These are phyloP conservation scores for Drechslerella stenobrocha DNA, from an alignment of 2,329 filamentous ascomycete species.

Conservation along the genomic window DNA sequence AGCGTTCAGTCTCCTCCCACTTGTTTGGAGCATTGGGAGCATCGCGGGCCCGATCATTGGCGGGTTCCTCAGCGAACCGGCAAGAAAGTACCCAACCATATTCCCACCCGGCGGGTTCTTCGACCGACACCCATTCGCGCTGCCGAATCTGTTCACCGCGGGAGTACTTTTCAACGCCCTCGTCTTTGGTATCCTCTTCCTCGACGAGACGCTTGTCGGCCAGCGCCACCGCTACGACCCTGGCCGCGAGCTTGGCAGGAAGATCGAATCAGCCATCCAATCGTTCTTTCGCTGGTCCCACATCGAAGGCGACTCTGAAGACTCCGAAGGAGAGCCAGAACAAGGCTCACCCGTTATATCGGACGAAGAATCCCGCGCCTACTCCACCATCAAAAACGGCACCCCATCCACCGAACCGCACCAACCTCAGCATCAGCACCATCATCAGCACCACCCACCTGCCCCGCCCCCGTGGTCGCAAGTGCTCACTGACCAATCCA, in stretches of 20 bases:
- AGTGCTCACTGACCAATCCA: constrained; percentile 74
- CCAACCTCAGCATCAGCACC: constrained; percentile 43
- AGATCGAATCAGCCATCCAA: constrained; percentile 60
- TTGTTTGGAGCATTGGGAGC: constrained; percentile 83
- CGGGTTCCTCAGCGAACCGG: constrained; percentile 80
- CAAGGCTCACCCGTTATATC: constrained; percentile 51
- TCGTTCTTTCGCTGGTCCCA: constrained; percentile 9
- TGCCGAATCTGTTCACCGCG: constrained; percentile 80
- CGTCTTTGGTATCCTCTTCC: constrained; percentile 72
- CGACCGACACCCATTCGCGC: constrained; percentile 74
- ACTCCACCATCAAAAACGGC: neutral
- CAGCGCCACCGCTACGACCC: constrained; percentile 72
- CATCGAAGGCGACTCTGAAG: neutral
- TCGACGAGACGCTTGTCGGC: constrained; percentile 80
- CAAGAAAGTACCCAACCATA: constrained; percentile 70
- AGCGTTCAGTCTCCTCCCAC: constrained; percentile 90
- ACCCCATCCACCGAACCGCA: constrained; percentile 7
- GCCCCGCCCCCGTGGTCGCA: constrained; percentile 60
- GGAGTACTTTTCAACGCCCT: constrained; percentile 78
- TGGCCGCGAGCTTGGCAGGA: constrained; percentile 72
- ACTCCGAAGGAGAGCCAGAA: constrained; percentile 29
- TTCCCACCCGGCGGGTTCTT: constrained; percentile 72
- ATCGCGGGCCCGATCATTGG: constrained; percentile 86
- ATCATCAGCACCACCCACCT: constrained; percentile 54
- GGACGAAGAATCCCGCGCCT: constrained; percentile 53